Base-by-base conservation (phyloP, 805 yeast genomes). In the Candida nonsorbophila region DNA sequence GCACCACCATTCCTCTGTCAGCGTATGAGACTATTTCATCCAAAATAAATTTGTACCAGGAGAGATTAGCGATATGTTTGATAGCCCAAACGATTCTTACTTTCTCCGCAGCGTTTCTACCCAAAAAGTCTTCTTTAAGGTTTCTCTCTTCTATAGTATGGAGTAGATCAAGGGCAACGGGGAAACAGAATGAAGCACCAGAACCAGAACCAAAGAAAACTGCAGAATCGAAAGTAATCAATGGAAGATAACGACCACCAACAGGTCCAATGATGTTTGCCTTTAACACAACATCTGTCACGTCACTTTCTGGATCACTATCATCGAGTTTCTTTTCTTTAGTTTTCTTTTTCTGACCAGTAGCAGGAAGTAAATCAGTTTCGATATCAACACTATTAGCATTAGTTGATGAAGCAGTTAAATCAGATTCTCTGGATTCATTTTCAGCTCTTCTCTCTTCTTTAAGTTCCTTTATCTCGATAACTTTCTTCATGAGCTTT, bases 111-210 rank as follows among this genome's bases (percentile, higher is more conserved):
- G 32, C 25, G 1, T 69, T 67, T 20, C 71, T 49, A 20, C 47
- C 45, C 20, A 60, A 38, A 35, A 24, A 60, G 29, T 66, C 72
- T 4, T 42, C 45, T 1, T 22, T 42, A 1, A 29, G 33, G 14
- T 60, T 53, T 29, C 55, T 47, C 8, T 20, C 19, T 28, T 50
- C 33, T 11, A 63, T 45, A 4, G 49, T 41, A 23, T 51, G 37
- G 14, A 69, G 38, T 21, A 67, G 45, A 24, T 64, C 67, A 20
- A 69, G 42, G 6, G 69, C 67, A 1, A 67, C 56, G 2, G 76
- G 74, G 28, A 69, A 54, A 1, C 58, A 51, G 42, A 63, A 69
- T 1, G 75, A 56, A 5, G 62, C 64, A 2, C 77, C 77, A 2
- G 68, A 54, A 1, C 76, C 77, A 4, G 66, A 62, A 7, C 55